Evolutionary conservation across 1,284 basidiomycete genomes (phyloP).

Genomic region (Boletus semigastroideus): DNA sequence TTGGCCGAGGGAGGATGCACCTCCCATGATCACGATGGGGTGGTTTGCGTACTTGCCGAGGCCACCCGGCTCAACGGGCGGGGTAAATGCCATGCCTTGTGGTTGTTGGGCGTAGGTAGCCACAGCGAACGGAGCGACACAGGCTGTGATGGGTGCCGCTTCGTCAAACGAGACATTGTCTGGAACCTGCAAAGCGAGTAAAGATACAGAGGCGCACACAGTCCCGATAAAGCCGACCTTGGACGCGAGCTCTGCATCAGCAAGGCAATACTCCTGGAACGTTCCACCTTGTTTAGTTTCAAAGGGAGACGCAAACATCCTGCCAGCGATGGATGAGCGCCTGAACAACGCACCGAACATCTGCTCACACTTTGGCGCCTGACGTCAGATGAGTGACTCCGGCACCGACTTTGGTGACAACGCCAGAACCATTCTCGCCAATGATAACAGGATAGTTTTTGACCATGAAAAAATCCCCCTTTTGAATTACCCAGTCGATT

Average conservation of each 20-base stretch:
- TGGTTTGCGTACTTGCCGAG: constrained; percentile 33
- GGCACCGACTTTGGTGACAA: constrained; percentile 12
- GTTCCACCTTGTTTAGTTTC: constrained; percentile 7
- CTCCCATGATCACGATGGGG: constrained; percentile 40
- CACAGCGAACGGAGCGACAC: constrained; percentile 27
- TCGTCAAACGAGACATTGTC: constrained; percentile 44
- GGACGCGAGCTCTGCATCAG: constrained; percentile 35
- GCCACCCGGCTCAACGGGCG: constrained; percentile 21
- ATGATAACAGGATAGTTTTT: constrained; percentile 11
- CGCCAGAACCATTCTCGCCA: constrained; percentile 19
- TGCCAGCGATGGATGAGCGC: not conserved
- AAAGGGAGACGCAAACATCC: constrained; percentile 12
- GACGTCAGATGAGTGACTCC: constrained; percentile 12
- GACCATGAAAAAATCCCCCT: constrained; percentile 1
- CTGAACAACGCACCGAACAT: not conserved
- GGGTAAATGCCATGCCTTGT: constrained; percentile 16
- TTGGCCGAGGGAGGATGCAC: constrained; percentile 38
- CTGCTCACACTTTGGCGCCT: constrained; percentile 20
- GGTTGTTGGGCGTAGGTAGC: constrained; percentile 26
- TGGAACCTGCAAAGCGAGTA: constrained; percentile 34
- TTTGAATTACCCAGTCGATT: constrained; percentile 11
- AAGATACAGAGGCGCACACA: not conserved
- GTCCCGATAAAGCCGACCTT: constrained; percentile 33
- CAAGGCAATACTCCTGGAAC: constrained; percentile 47
- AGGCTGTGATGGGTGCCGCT: constrained; percentile 34